Base-by-base conservation (phyloP, 345 rosid species). In the Eucalyptus sp. region DNA sequence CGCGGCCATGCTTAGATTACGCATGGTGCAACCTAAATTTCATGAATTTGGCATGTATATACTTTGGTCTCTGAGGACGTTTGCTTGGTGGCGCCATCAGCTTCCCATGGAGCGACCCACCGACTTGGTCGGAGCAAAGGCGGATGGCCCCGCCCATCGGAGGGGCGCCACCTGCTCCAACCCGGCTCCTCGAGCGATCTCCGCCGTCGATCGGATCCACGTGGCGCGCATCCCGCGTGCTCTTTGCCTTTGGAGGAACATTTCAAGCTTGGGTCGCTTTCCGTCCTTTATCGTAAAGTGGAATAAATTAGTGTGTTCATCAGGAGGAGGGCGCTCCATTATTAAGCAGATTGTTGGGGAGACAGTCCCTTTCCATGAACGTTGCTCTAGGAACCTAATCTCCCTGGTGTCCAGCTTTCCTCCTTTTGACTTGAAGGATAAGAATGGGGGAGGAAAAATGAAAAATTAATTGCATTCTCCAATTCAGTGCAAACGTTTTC, bases 31-130 rank as follows among this genome's bases (percentile, higher is more conserved):
- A 10, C 4, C 8, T 25, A 20, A 2, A 17, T 33, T 33, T 5
- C 22, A n/a, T 4, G 13, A 33, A 17, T 0, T 33, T 33, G 4
- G 44, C 7, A 5, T 11, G 0, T 5, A 9, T 4, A 14, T 6
- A 10, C 10, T 2, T 37, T 71, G 46, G 81, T 7, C 25, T 18
- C 58, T 71, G 46, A 71, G 79, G 79, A 7, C 41, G 0, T 66
- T n/a, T 66, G 10, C 41, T 66, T 16, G 22, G 11, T 71, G 81
- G 81, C 25, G 81, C 81, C 81, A 17, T 71, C 44, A 17, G 29
- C 29, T 41, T 76, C 84, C 84, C 48, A 41, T 11, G 48, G 48
- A 12, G 83, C 84, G 13, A 71, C 46, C 81, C 81, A 71, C 81
- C 81, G 81, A 71, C 81, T 9, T 2, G 81, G 20, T 18, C 81